A percentile compares a stretch with the other conserved stretches of the same genome.
Conservation (phyloP, 352 stramenopile genomes). For the Globisporangium nagaii region DNA sequence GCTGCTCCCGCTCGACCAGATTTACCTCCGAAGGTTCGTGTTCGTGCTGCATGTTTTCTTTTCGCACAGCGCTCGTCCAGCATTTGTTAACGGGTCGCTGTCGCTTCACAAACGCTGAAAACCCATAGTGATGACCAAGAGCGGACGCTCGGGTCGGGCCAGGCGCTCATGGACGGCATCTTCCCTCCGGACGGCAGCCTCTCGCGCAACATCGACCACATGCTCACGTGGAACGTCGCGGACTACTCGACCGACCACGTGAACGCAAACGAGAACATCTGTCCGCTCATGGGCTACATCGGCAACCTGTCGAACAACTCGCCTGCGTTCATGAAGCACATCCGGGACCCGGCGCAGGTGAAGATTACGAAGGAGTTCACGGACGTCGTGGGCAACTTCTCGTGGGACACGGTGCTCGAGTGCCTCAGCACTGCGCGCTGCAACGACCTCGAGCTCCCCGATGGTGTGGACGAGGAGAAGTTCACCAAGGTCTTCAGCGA, state of each 20-base stretch:
- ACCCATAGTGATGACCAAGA: constrained; percentile 84
- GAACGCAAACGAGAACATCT: constrained; percentile 72
- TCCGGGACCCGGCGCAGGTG: constrained; percentile 34
- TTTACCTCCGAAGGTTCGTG: constrained; percentile 57
- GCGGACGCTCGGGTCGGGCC: constrained; percentile 75
- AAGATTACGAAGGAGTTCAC: constrained; percentile 57
- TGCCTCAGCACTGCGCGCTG: constrained; percentile 78
- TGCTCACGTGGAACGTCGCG: constrained; percentile 73
- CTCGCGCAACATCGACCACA: constrained; percentile 43
- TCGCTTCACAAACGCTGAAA: too few relatives aligned
- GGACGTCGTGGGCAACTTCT: constrained; percentile 69
- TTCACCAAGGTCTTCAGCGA: constrained; percentile 78
- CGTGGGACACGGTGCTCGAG: constrained; percentile 72
- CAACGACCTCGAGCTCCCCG: constrained; percentile 63
- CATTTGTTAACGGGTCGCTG: too few relatives aligned
- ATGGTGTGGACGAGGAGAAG: constrained; percentile 57
- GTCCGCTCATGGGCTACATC: constrained; percentile 69
- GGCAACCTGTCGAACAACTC: constrained; percentile 55
- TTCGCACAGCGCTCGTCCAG: too few relatives aligned
- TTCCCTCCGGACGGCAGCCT: constrained; percentile 57
- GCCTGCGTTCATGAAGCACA: constrained; percentile 45
- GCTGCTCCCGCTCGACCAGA: constrained; percentile 37
- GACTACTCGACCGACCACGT: constrained; percentile 81
- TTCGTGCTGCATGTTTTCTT: background rate
- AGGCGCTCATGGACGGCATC: constrained; percentile 71